A percentile compares a stretch with the other conserved stretches of the same genome.
phyloP scores from a whole-genome alignment of 108 stramenopile species.

The Ochromonas danica region DNA sequence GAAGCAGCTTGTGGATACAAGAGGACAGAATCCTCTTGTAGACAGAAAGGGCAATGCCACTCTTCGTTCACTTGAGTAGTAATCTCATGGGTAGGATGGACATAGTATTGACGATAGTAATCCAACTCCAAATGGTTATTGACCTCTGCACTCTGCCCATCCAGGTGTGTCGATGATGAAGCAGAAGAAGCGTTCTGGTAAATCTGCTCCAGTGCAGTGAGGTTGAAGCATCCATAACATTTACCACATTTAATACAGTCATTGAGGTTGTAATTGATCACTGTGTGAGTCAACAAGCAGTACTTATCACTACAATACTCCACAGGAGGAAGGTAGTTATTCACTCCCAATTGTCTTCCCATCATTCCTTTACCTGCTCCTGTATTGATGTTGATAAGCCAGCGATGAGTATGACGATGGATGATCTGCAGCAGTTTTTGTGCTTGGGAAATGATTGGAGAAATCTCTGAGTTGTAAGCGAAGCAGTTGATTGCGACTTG shows the following conservation, averaged over 20 bases:
- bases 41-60: slow-evolving; percentile 29
- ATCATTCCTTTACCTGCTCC: neutral
- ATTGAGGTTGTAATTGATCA: neutral
- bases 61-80: neutral
- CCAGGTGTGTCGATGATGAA: no score
- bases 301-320: neutral
- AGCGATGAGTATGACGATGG: neutral
- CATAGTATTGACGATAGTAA: no score
- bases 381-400: neutral
- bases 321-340: neutral
- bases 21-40: slow-evolving; percentile 19
- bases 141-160: neutral
- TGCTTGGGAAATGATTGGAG: neutral
- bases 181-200: no score
- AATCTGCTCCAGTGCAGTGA: no score
- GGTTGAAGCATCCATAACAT: neutral
- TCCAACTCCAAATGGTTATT: neutral
- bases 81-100: slow-evolving; percentile 8
- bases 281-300: neutral
- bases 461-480: neutral
- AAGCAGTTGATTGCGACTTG: slow-evolving; percentile 28
- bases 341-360: neutral
- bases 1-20: neutral
- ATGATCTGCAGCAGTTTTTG: neutral
- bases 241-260: neutral